Conservation (phyloP, 768 basidiomycete genomes). For the Lactifluus subvellereus region DNA sequence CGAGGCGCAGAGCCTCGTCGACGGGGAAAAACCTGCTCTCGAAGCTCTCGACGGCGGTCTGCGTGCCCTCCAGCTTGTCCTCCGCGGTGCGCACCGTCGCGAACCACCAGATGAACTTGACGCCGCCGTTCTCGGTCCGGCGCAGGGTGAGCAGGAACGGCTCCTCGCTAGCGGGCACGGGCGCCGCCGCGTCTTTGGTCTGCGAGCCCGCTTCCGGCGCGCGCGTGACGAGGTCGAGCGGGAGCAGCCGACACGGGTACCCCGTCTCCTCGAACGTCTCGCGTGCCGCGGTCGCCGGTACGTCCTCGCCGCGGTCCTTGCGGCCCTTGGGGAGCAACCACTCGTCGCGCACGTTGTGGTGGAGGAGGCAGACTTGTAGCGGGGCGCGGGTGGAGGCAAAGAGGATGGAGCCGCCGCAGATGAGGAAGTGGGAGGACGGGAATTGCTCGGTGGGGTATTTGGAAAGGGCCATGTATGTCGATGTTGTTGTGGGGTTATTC, state of each 20-base stretch:
- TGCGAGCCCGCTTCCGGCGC: conserved; percentile 45
- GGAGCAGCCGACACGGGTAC: conserved; percentile 47
- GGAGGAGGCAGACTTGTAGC: conserved; percentile 31
- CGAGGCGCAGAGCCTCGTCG: conserved; percentile 1
- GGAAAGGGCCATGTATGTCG: conserved; percentile 11
- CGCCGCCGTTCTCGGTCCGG: conserved; percentile 27
- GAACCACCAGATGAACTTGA: conserved; percentile 52
- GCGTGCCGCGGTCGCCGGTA: conserved; percentile 47
- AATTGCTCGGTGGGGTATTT: conserved; percentile 10
- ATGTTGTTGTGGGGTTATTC: neutral
- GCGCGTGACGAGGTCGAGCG: conserved; percentile 47
- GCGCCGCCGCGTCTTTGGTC: conserved; percentile 30
- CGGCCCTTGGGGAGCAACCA: conserved; percentile 56
- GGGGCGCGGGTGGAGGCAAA: conserved; percentile 24
- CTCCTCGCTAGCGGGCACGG: conserved; percentile 29
- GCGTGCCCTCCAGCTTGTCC: conserved; percentile 26
- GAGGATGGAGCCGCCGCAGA: conserved; percentile 31
- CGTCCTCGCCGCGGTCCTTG: conserved; percentile 50
- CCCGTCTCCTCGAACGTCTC: conserved; percentile 67
- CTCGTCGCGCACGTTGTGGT: conserved; percentile 28
- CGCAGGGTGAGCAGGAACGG: conserved; percentile 36
- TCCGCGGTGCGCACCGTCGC: conserved; percentile 34
- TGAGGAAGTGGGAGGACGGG: conserved; percentile 26
- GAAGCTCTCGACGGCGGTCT: conserved; percentile 27
- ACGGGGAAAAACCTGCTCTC: conserved; percentile 11